Conservation (phyloP, 345 rosid genomes). For the Laguncularia racemosa region DNA sequence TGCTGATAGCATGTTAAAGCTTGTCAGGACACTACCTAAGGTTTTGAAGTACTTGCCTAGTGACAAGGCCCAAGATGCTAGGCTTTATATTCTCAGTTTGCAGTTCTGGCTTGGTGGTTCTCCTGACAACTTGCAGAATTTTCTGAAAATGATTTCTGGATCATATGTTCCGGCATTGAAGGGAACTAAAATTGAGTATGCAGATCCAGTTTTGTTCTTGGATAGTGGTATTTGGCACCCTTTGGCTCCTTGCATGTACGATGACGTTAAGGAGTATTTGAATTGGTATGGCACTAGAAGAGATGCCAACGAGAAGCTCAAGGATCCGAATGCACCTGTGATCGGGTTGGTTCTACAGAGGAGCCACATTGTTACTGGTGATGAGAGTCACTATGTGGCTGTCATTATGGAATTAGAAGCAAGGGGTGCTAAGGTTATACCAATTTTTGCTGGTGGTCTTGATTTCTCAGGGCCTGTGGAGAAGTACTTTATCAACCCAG, state of each 20-base stretch:
- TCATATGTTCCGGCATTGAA: slow-evolving; percentile 84
- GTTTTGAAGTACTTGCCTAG: slow-evolving; percentile 95
- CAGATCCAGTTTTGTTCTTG: slow-evolving; percentile 88
- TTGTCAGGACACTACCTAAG: slow-evolving; percentile 89
- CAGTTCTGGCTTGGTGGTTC: slow-evolving; percentile 99
- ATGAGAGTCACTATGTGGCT: slow-evolving; percentile 93
- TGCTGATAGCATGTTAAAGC: slow-evolving; percentile 94
- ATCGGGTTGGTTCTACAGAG: slow-evolving; percentile 84
- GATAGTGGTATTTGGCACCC: slow-evolving; percentile 98
- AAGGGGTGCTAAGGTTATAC: slow-evolving; percentile 92
- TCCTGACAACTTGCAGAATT: slow-evolving; percentile 89
- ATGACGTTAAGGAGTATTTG: slow-evolving; percentile 91
- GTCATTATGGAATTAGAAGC: slow-evolving; percentile 99
- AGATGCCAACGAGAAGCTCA: slow-evolving; percentile 70
- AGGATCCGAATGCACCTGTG: slow-evolving; percentile 57
- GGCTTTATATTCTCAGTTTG: slow-evolving; percentile 89
- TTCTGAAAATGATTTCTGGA: slow-evolving; percentile 88
- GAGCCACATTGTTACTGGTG: slow-evolving; percentile 98
- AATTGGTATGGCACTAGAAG: slow-evolving; percentile 89
- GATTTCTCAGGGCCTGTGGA: slow-evolving; percentile 95
- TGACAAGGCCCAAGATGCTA: slow-evolving; percentile 97
- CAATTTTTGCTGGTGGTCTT: slow-evolving; percentile 88
- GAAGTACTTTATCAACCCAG: slow-evolving; percentile 62
- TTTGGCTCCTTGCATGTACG: slow-evolving; percentile 87
- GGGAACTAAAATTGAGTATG: slow-evolving; percentile 62